Conservation (phyloP, 148 eudicot genomes). For the Rhododendron williamsianum region DNA sequence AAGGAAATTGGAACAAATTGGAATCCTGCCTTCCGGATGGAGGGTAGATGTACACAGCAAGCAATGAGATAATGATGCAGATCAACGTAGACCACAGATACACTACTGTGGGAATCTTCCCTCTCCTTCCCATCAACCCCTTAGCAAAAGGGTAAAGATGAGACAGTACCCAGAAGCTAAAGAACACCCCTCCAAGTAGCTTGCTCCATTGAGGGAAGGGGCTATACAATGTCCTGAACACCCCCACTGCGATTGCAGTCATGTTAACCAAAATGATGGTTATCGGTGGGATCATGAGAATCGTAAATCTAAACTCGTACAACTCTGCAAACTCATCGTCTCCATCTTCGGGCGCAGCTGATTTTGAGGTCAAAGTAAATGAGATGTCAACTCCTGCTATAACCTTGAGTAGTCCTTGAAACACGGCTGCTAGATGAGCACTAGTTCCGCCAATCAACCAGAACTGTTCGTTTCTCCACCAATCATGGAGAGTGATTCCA, state of each 20-base stretch:
- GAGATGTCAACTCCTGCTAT: conserved; percentile 91
- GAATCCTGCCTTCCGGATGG: conserved; percentile 52
- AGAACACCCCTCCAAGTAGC: conserved; percentile 89
- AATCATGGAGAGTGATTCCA: conserved; percentile 87
- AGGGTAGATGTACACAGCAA: conserved; percentile 77
- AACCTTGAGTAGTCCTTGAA: conserved; percentile 85
- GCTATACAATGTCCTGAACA: conserved; percentile 79
- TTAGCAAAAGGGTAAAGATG: conserved; percentile 93
- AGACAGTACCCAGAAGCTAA: conserved; percentile 96
- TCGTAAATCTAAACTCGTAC: conserved; percentile 64
- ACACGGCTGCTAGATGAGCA: conserved; percentile 91
- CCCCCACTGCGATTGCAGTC: conserved; percentile 72
- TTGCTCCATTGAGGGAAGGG: conserved; percentile 97
- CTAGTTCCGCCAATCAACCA: conserved; percentile 98
- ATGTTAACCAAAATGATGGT: conserved; percentile 82
- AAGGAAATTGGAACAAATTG: conserved; percentile 51
- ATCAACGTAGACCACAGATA: conserved; percentile 80
- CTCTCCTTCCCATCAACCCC: conserved; percentile 85
- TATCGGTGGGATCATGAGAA: conserved; percentile 82
- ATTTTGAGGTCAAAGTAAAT: conserved; percentile 86
- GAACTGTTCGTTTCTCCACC: conserved; percentile 99
- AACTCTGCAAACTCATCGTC: conserved; percentile 95
- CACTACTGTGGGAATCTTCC: conserved; percentile 79
- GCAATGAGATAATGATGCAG: conserved; percentile 69
- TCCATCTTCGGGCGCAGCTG: conserved; percentile 60